These are phyloP conservation scores for Erythrobasidium hasegawianum DNA, from an alignment of 1,284 basidiomycete genomes.

Conservation along the genomic window DNA sequence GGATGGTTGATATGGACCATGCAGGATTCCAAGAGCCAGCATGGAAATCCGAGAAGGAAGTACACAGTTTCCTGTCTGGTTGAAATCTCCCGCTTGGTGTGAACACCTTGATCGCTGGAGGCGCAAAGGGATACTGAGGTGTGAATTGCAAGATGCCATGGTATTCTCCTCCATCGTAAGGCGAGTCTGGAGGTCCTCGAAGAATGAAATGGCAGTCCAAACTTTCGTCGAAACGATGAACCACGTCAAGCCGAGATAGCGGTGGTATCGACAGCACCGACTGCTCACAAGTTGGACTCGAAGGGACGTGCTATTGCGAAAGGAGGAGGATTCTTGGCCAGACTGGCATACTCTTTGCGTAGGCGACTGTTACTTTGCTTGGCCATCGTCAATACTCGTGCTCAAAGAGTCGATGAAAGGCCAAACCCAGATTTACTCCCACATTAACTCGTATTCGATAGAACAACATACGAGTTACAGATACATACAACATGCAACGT, in stretches of 20 bases:
- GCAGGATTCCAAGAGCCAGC: conserved; percentile 45
- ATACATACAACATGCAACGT: too few species aligned
- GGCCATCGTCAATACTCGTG: conserved; percentile 6
- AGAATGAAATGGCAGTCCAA: conserved; percentile 45
- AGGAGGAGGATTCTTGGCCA: conserved; percentile 41
- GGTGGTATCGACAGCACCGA: background rate
- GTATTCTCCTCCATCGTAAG: conserved; percentile 44
- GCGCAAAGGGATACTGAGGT: conserved; percentile 45
- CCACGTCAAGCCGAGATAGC: background rate
- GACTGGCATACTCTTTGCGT: conserved; percentile 41
- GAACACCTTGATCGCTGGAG: conserved; percentile 44
- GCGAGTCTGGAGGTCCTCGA: conserved; percentile 39
- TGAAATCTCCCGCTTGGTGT: conserved; percentile 45
- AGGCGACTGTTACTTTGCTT: conserved; percentile 35
- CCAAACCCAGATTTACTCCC: too few species aligned
- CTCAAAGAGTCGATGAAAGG: background rate
- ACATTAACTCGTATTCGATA: too few species aligned
- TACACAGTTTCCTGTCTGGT: conserved; percentile 30
- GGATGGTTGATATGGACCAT: conserved; percentile 39
- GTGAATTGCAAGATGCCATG: conserved; percentile 43
- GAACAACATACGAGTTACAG: too few species aligned
- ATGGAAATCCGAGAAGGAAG: conserved; percentile 34
- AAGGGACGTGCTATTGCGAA: conserved; percentile 43
- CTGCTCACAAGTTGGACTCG: conserved; percentile 36
- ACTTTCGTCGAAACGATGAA: too few species aligned